A percentile compares a stretch with the other conserved stretches of the same genome.
Evolutionary conservation across 1,284 basidiomycete species (phyloP).

Genomic region (Sporisorium iseilematis-ciliati): DNA sequence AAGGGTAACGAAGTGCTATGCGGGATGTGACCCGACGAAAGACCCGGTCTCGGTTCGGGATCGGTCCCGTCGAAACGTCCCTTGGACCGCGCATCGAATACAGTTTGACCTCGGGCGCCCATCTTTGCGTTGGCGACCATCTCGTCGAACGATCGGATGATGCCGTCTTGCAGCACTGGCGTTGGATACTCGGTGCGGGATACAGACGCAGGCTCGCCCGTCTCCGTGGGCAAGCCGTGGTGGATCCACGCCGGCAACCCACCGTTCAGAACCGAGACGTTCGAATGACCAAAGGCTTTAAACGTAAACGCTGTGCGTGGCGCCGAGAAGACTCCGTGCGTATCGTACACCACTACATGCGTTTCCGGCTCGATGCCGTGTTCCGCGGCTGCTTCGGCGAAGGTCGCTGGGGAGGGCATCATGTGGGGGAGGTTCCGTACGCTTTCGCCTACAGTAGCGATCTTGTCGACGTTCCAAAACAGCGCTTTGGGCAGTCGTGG

Average conservation of each 20-base stretch:
- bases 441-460: slow-evolving; percentile 68
- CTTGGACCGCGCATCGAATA: slow-evolving; percentile 88
- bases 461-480: slow-evolving; percentile 84
- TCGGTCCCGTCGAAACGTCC: slow-evolving; percentile 80
- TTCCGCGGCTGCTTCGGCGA: slow-evolving; percentile 81
- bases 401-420: slow-evolving; percentile 83
- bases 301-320: slow-evolving; percentile 63
- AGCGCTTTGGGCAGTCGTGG: slow-evolving; percentile 81
- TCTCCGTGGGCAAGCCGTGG: slow-evolving; percentile 47
- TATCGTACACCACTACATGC: slow-evolving; percentile 87
- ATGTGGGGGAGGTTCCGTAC: slow-evolving; percentile 81
- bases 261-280: slow-evolving; percentile 65
- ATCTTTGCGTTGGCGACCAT: slow-evolving; percentile 80
- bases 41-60: slow-evolving; percentile 87
- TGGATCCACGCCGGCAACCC: slow-evolving; percentile 65
- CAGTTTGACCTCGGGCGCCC: slow-evolving; percentile 76
- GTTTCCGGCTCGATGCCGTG: slow-evolving; percentile 81
- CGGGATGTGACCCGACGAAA: slow-evolving; percentile 94
- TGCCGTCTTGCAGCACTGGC: slow-evolving; percentile 73
- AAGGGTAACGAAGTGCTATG: slow-evolving; percentile 88
- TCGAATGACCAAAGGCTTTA: slow-evolving; percentile 61
- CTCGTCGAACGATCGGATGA: slow-evolving; percentile 82
- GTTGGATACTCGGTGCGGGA: slow-evolving; percentile 68
- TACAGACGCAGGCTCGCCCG: slow-evolving; percentile 29
- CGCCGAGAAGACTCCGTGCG: slow-evolving; percentile 52